Evolutionary conservation across 495 filamentous ascomycete genomes (phyloP), one percentile per base, ranked within the genome.

Genomic region (Trichoderma gamsii): DNA sequence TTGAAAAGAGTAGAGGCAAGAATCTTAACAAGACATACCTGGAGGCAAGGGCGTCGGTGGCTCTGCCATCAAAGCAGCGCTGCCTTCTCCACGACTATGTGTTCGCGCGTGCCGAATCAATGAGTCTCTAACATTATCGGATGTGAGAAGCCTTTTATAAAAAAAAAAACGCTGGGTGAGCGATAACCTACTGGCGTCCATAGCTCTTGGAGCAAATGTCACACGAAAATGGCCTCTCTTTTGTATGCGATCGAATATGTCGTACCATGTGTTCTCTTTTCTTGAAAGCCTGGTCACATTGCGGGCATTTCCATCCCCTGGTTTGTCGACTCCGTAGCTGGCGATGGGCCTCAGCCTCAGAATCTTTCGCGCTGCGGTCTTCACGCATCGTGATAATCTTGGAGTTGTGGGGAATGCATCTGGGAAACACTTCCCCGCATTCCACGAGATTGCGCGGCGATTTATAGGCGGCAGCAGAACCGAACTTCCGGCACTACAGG

Each of bases 171-270:
- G 4, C 4, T 11, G 63, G 9, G 29, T n/a, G 29, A 41, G n/a
- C 29, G 21, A 27, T n/a, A n/a, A 35, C 63, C 9, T 25, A 65
- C 63, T 35, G n/a, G 63, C 63, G 63, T 11, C 21, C 41, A 41
- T 65, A 65, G n/a, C 27, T 65, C 63, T 65, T 65, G n/a, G 27
- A n/a, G 63, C 63, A 65, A 29, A 25, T 29, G 4, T 35, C 27
- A 35, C 63, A 65, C n/a, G 21, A 12, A 56, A 71, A 75, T 16
- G 85, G 85, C 69, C 80, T 84, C 67, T 86, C 84, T 67, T 81
- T 80, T 16, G 84, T 85, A 65, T 87, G 85, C 41, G 82, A 86
- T 73, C 83, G 80, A 77, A 84, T 84, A 70, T 87, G 85, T 13
- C 84, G 74, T 73, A 84, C 82, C 4, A 86, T 73, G 59, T 86